Conservation (phyloP, 2,329 filamentous ascomycete genomes). For the Didymella arachidicola region DNA sequence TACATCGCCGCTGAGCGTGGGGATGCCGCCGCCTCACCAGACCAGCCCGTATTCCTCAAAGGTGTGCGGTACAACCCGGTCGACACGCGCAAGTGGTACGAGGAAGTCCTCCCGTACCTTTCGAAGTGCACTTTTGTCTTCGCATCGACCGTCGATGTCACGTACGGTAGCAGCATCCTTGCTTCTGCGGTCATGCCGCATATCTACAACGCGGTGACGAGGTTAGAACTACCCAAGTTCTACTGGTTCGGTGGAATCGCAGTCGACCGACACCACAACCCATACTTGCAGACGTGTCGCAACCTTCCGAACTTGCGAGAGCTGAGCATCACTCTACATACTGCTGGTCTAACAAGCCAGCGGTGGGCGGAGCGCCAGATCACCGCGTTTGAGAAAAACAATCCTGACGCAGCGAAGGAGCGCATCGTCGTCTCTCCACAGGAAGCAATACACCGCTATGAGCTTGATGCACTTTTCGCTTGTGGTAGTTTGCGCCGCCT, state of each 20-base stretch:
- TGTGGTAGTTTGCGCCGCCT: constrained; percentile 73
- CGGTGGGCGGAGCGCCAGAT: constrained; percentile 62
- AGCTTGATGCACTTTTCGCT: constrained; percentile 74
- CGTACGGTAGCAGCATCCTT: constrained; percentile 22
- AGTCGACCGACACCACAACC: constrained; percentile 86
- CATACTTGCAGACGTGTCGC: constrained; percentile 84
- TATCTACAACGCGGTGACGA: constrained; percentile 32
- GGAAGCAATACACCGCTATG: constrained; percentile 82
- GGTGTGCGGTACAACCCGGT: constrained; percentile 2
- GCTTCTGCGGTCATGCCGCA: constrained; percentile 10
- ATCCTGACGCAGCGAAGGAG: constrained; percentile 80
- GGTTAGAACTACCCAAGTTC: constrained; percentile 56
- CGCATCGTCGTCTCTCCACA: constrained; percentile 77
- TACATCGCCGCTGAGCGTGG: constrained; percentile 24
- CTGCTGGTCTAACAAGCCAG: constrained; percentile 77
- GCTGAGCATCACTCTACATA: constrained; percentile 81
- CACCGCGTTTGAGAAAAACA: constrained; percentile 77
- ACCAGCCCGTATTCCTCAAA: constrained; percentile 25
- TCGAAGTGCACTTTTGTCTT: constrained; percentile 23
- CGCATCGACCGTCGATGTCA: constrained; percentile 21
- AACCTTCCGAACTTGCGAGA: constrained; percentile 82
- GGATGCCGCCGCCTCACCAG: constrained; percentile 3
- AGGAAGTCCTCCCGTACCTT: constrained; percentile 25
- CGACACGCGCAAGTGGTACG: constrained; percentile 17
- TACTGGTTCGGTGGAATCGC: constrained; percentile 69